Evolutionary conservation across 495 filamentous ascomycete genomes (phyloP), one percentile per base, ranked within the genome.

Genomic region (Penicillium herquei): DNA sequence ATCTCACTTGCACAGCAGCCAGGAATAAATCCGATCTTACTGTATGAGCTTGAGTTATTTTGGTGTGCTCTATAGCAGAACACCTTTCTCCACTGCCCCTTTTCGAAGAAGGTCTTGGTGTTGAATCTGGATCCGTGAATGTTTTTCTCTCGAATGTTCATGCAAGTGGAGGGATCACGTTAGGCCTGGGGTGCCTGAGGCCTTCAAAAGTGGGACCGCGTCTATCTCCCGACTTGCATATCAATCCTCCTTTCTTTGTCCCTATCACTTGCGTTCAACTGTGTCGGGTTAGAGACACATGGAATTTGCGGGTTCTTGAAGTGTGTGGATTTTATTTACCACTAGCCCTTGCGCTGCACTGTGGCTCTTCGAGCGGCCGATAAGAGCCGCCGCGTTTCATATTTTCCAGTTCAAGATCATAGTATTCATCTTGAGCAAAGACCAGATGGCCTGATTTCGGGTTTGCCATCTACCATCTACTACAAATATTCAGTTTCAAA

Each of bases 151-250:
- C 30, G 17, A 21, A n/a, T 32, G 26, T 9, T 39, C 18, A 52
- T 32, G 40, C 41, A 46, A 32, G 51, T 54, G 41, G 42, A 54
- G 42, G 51, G 39, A 54, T 54, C 51, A 54, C 51, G 51, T 54
- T 54, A 12, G 43, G 31, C 10, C 32, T 34, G 9, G 9, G 16
- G 31, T 54, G 51, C 51, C 51, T 54, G 1, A 54, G 51, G 51
- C 51, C 17, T 4, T 11, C 4, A 26, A 12, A 41, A 7, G 35
- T 33, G 34, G 35, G 49, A 51, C 35, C 49, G 49, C 18, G 43
- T 30, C 18, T 43, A 43, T 43, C 43, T 37, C 34, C 35, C 40
- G 35, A 40, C 35, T 9, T 39, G 49, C 49, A 37, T 37, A 40
- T 41, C 49, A 33, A n/a, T 39, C 11, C 37, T 51, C 49, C 35